phyloP scores from a whole-genome alignment of 371 early-diverging fungal species.

The Rhizoclosmatium hyalinum region DNA sequence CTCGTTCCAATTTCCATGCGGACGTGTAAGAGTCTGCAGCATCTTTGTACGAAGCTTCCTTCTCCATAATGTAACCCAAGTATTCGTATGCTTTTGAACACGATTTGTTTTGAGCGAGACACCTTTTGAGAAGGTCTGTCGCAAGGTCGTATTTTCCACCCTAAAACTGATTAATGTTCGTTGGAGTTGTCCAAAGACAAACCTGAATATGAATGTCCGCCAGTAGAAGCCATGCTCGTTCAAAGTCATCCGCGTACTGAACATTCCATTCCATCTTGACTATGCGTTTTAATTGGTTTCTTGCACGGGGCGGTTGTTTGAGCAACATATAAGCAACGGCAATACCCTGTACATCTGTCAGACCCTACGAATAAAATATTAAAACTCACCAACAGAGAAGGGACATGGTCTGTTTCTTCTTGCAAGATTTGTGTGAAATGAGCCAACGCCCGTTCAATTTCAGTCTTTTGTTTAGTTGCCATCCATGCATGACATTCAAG shows the following conservation, averaged over 20 bases:
- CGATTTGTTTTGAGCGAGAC: conserved; percentile 45
- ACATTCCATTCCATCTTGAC: conserved; percentile 53
- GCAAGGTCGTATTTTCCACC: conserved; percentile 59
- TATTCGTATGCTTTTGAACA: conserved; percentile 55
- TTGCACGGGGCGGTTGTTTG: conserved; percentile 56
- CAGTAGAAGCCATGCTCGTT: conserved; percentile 52
- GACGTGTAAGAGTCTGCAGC: conserved; percentile 54
- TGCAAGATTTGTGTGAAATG: conserved; percentile 50
- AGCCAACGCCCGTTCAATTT: conserved; percentile 53
- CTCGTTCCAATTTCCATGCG: conserved; percentile 51
- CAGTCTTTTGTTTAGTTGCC: conserved; percentile 54
- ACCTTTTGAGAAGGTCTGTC: conserved; percentile 49
- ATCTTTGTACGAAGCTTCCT: conserved; percentile 53
- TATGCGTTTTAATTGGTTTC: conserved; percentile 57
- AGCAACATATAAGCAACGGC: conserved; percentile 53
- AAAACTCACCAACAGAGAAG: conserved; percentile 48
- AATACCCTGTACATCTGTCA: conserved; percentile 37
- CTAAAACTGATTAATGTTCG: conserved; percentile 6
- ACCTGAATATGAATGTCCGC: conserved; percentile 60
- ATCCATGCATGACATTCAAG: conserved; percentile 52
- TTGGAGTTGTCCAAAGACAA: background rate
- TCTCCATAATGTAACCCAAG: conserved; percentile 60
- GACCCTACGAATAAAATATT: background rate
- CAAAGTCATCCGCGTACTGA: conserved; percentile 51
- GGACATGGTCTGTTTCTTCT: conserved; percentile 53